Evolutionary conservation across 495 filamentous ascomycete species (phyloP).

Genomic region (Hypoxylon rickii): DNA sequence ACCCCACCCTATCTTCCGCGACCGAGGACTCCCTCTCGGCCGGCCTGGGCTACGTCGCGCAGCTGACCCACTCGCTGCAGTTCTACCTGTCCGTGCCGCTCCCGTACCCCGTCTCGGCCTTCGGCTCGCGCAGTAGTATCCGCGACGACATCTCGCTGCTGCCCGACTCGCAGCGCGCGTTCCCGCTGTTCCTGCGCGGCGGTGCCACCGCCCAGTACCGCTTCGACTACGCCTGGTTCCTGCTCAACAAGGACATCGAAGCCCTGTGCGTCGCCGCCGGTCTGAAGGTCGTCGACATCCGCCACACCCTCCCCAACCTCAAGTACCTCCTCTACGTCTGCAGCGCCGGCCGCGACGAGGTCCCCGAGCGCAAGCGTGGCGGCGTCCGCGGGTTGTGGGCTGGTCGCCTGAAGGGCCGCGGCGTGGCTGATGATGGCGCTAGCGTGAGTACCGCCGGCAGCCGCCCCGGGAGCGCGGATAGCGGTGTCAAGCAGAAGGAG

Average conservation of each 20-base stretch:
- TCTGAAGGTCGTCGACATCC: conserved; percentile 78
- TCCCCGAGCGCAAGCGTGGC: conserved; percentile 77
- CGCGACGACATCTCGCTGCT: conserved; percentile 78
- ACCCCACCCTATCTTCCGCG: conserved; percentile 48
- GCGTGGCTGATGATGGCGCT: conserved; percentile 35
- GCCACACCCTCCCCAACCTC: conserved; percentile 89
- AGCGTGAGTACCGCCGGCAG: conserved; percentile 48
- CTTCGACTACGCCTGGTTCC: conserved; percentile 93
- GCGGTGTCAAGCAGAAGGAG: conserved; percentile 43
- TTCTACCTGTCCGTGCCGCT: conserved; percentile 80
- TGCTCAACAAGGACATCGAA: conserved; percentile 94
- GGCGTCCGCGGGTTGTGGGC: conserved; percentile 70
- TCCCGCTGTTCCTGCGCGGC: conserved; percentile 79
- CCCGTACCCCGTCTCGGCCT: conserved; percentile 77
- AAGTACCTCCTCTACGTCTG: conserved; percentile 91
- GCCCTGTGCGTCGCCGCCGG: conserved; percentile 75
- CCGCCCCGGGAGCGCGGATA: conserved; percentile 55
- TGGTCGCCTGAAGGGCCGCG: conserved; percentile 38
- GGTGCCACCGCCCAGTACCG: conserved; percentile 71
- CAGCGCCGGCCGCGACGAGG: conserved; percentile 74
- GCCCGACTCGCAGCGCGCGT: conserved; percentile 65
- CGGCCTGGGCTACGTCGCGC: conserved; percentile 80
- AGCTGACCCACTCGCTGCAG: conserved; percentile 74
- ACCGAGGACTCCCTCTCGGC: conserved; percentile 75
- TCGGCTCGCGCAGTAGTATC: conserved; percentile 75